Percentiles rank a stretch among this genome's conserved stretches.
Conservation (phyloP, 176 grass and related monocot genomes). For the Triticum turgidum region DNA sequence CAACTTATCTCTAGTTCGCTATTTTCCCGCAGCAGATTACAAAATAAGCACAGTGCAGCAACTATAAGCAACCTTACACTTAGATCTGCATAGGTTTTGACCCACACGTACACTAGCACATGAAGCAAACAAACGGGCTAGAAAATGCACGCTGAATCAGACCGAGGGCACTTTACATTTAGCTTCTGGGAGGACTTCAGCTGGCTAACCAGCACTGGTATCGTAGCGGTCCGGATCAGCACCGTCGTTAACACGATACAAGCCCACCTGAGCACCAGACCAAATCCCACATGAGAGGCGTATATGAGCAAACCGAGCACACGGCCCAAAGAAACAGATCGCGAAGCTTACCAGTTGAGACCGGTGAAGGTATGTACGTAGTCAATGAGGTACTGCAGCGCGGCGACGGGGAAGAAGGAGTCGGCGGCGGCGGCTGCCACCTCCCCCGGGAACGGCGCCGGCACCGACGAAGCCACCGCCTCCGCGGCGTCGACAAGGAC, state of each 20-base stretch:
- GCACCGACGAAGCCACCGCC: conserved; percentile 29
- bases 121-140: conserved; percentile 10
- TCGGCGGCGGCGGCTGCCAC: conserved; percentile 82
- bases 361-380: conserved; percentile 66
- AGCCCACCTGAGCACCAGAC: conserved; percentile 71
- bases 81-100: neutral
- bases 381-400: conserved; percentile 87
- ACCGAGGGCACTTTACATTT: conserved; percentile 43
- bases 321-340: conserved; percentile 25
- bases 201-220: conserved; percentile 75
- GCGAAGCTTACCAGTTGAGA: conserved; percentile 69
- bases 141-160: conserved; percentile 15
- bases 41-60: neutral
- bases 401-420: conserved; percentile 64
- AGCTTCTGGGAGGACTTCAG: conserved; percentile 62
- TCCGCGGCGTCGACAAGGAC: conserved; percentile 45
- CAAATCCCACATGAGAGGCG: conserved; percentile 21
- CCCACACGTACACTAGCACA: neutral
- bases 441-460: conserved; percentile 79
- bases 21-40: neutral
- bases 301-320: conserved; percentile 12
- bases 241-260: conserved; percentile 79
- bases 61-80: neutral
- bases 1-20: neutral
- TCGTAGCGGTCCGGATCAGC: conserved; percentile 61